Base-by-base conservation (phyloP, 2,329 filamentous ascomycete species). In the Phialocephala subalpina region DNA sequence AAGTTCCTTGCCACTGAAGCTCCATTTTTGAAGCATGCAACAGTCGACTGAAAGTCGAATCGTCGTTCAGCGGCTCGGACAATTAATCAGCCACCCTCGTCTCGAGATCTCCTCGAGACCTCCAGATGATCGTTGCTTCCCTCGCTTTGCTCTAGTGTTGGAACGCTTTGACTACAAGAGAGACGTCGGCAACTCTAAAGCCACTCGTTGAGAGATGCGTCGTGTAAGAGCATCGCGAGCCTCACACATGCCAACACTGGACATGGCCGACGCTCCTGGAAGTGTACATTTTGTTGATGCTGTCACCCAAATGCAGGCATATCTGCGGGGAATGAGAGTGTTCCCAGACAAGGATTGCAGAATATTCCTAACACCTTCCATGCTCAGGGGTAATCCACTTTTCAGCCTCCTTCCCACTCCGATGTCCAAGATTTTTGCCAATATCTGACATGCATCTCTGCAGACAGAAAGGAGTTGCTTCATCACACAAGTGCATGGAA, bases 341-440 rank as follows among this genome's bases (percentile, higher is more conserved):
- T 49, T 60, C 55, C 25, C 8, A 25, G 16, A 60, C 47, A 60
- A 36, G 62, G 62, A 57, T 60, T 12, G 53, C 47, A 57, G 62
- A 64, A 64, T 25, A 49, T 64, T 60, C 58, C 35, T 27, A 45
- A 12, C 22, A n/a, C 29, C 62, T 56, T 64, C 56, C 42, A 59
- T 47, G 45, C 42, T 60, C 57, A 53, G 47, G 47, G 47, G 40
- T 42, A 49, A 49, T 5, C n/a, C n/a, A 25, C n/a, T 3, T 1
- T 27, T 49, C 45, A 49, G 45, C n/a, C 45, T 49, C 42, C 42
- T 47, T 14, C 45, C 20, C 20, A 49, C 20, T 11, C 20, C 4
- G n/a, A 22, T 7, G 8, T 6, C 4, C 38, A 4, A n/a, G 18
- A 5, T 6, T 42, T 14, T 42, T 42, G 12, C 38, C 45, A 22